Base-by-base conservation (phyloP, 495 filamentous ascomycete genomes). In the Podospora didyma region DNA sequence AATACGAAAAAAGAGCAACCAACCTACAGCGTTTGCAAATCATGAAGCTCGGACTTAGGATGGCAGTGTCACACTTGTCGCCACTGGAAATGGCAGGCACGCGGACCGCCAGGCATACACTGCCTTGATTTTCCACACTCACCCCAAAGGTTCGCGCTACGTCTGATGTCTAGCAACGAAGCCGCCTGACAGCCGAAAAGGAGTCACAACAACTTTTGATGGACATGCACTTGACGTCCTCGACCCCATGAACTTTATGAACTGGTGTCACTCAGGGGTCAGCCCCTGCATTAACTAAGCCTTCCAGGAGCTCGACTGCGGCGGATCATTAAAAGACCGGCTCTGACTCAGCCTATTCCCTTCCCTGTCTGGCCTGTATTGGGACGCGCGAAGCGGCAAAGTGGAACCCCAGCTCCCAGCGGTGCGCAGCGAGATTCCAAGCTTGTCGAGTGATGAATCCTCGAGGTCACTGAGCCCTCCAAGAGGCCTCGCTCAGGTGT, bases 271-370 rank as follows among this genome's bases (percentile, higher is more conserved):
- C 26, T 31, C 26, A 31, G 26, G 51, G 47, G 35, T 50, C 39
- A 49, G 31, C 56, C 52, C 56, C 61, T 60, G 61, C 57, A 60
- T 58, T 42, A 54, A 52, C 53, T 16, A 20, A 46, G 39, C 19
- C 34, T 42, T 34, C 16, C 7, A 41, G 16, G 16, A 37, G 50
- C 46, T 19, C 21, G 50, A 42, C 46, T 45, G 39, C 48, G 21
- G 51, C 63, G 63, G 63, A 63, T 63, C 63, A 63, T 59, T 63
- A n/a, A 54, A 31, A 55, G 52, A 51, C 52, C 49, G 24, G 50
- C 4, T 26, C 35, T 54, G 53, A 60, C 51, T 57, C 57, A 63
- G 50, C 57, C 28, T 44, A 24, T 31, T 41, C 17, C 44, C 10
- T 39, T 19, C 11, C 45, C 19, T 4, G 49, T 53, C 28, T 37